phyloP scores from a whole-genome alignment of 164 flowering plant species.

The Umbellularia californica region DNA sequence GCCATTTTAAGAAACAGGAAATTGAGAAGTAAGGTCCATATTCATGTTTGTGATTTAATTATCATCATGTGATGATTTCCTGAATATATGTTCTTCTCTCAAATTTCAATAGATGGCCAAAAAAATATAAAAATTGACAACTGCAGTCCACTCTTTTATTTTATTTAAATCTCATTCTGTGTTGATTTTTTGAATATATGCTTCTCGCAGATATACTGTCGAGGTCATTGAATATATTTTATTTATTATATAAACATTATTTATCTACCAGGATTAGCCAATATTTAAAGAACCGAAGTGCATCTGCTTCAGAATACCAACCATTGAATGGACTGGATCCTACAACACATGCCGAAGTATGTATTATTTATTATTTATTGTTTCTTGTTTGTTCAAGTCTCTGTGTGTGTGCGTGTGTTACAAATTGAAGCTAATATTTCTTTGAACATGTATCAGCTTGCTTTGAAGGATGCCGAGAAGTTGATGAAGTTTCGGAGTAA shows the following conservation, averaged over 20 bases:
- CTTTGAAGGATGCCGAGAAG: conserved; percentile 93
- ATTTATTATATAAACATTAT: conserved; percentile 9
- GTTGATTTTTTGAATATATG: not conserved
- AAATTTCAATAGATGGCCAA: too few relatives aligned
- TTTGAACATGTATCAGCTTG: conserved; percentile 52
- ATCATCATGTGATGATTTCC: not conserved
- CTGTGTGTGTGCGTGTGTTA: not conserved
- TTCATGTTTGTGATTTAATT: not conserved
- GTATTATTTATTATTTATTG: conserved; percentile 13
- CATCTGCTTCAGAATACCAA: conserved; percentile 69
- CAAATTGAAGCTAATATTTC: conserved; percentile 2
- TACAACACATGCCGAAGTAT: conserved; percentile 87
- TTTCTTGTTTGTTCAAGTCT: conserved; percentile 3
- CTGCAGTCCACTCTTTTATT: too few relatives aligned
- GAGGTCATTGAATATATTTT: not conserved
- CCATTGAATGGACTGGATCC: conserved; percentile 90
- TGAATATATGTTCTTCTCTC: not conserved
- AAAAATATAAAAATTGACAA: too few relatives aligned
- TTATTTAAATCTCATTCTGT: not conserved
- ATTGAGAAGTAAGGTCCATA: too few relatives aligned
- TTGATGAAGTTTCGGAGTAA: conserved; percentile 41
- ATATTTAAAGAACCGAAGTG: conserved; percentile 53
- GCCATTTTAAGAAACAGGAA: too few relatives aligned
- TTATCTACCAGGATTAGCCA: conserved; percentile 54
- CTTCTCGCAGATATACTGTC: not conserved